A percentile compares a stretch with the other conserved stretches of the same genome.
These are phyloP conservation scores for Leptomonas seymouri DNA, from an alignment of 208 protist genomes.

Conservation along the genomic window DNA sequence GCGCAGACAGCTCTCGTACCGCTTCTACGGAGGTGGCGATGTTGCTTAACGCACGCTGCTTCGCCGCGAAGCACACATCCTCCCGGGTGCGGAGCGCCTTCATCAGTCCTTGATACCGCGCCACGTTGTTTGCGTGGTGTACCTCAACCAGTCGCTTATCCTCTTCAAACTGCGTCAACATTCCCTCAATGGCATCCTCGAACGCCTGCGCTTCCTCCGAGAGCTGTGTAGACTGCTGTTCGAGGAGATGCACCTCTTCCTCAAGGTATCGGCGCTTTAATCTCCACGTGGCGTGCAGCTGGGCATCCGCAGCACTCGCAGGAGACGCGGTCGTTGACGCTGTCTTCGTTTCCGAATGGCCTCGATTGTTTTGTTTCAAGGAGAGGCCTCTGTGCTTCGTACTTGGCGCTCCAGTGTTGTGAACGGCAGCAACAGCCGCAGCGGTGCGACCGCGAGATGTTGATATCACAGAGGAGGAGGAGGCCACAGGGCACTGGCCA, in stretches of 20 bases:
- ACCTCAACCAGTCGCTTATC: conserved; percentile 17
- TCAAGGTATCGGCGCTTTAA: conserved; percentile 22
- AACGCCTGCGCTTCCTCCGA: conserved; percentile 23
- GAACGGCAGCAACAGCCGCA: neutral
- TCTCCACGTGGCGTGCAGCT: conserved; percentile 26
- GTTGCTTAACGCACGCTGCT: conserved; percentile 42
- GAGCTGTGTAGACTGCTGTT: conserved; percentile 14
- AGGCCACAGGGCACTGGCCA: neutral
- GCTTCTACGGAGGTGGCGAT: conserved; percentile 28
- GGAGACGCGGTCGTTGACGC: no score
- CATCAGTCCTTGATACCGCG: conserved; percentile 22
- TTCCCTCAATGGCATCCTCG: conserved; percentile 35
- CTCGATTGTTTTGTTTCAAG: neutral
- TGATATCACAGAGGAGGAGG: neutral
- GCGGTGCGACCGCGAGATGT: no score
- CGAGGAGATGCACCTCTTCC: conserved; percentile 16
- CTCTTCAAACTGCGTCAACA: conserved; percentile 33
- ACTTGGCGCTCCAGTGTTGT: neutral
- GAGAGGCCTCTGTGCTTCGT: neutral
- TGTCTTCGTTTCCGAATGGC: neutral
- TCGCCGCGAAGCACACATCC: conserved; percentile 35
- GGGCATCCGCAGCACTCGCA: neutral
- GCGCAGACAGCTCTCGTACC: conserved; percentile 25
- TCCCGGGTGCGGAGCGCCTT: conserved; percentile 31
- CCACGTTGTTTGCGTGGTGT: conserved; percentile 29